Conservation (phyloP, 73 alveolate genomes). For the Halteria grandinella region DNA sequence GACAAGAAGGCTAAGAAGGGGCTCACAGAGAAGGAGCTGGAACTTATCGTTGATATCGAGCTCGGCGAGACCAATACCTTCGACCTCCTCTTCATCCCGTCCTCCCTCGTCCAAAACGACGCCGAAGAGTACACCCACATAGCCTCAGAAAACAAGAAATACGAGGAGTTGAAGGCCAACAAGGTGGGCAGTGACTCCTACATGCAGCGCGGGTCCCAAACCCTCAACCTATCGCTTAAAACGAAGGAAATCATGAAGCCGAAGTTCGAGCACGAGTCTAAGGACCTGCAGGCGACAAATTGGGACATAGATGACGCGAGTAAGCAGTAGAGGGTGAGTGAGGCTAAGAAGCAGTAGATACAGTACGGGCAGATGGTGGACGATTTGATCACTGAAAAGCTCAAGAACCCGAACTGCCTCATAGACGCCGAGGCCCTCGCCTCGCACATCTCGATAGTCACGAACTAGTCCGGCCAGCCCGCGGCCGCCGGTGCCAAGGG, state of each 20-base stretch:
- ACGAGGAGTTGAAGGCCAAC: slow-evolving; percentile 51
- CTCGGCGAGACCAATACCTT: slow-evolving; percentile 83
- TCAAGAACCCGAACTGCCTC: slow-evolving; percentile 56
- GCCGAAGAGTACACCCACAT: slow-evolving; percentile 47
- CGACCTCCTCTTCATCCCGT: slow-evolving; percentile 58
- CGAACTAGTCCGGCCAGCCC: slow-evolving; percentile 18
- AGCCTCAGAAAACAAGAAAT: slow-evolving; percentile 54
- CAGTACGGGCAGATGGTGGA: slow-evolving; percentile 58
- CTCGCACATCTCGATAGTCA: slow-evolving; percentile 58
- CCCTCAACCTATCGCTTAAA: slow-evolving; percentile 78
- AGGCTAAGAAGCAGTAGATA: slow-evolving; percentile 39
- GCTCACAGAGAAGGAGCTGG: slow-evolving; percentile 58
- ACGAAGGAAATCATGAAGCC: slow-evolving; percentile 68
- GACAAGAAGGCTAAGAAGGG: slow-evolving; percentile 60
- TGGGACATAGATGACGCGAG: slow-evolving; percentile 78
- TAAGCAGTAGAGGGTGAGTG: slow-evolving; percentile 32
- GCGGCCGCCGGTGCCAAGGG: no score
- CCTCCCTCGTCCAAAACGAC: slow-evolving; percentile 37
- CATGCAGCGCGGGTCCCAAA: slow-evolving; percentile 73
- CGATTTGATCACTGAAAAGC: slow-evolving; percentile 61
- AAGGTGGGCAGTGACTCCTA: slow-evolving; percentile 72
- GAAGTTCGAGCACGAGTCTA: slow-evolving; percentile 50
- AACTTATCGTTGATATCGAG: slow-evolving; percentile 72
- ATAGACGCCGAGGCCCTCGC: slow-evolving; percentile 73
- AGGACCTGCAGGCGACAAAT: slow-evolving; percentile 60